These are phyloP conservation scores for Alternaria consortialis DNA, from an alignment of 2,329 filamentous ascomycete species.

Conservation along the genomic window DNA sequence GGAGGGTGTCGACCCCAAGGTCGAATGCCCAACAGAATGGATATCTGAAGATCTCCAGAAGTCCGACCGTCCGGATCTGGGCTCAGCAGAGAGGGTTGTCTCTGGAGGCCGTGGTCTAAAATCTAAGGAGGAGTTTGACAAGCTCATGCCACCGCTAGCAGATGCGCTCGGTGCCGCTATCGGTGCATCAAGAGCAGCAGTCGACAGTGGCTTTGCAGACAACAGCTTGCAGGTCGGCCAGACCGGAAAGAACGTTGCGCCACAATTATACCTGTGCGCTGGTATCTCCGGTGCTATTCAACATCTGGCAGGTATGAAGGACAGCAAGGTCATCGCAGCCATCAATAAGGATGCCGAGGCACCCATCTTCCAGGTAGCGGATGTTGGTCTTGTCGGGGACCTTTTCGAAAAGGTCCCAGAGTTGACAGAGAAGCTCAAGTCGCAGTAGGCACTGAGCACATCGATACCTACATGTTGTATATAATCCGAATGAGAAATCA, in stretches of 20 bases:
- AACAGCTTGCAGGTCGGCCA: constrained; percentile 98
- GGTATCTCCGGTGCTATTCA: constrained; percentile 98
- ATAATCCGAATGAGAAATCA: constrained; percentile 6
- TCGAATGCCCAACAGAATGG: constrained; percentile 80
- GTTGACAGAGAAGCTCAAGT: constrained; percentile 91
- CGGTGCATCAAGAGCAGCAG: constrained; percentile 91
- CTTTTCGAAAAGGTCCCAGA: constrained; percentile 95
- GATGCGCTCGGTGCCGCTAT: constrained; percentile 95
- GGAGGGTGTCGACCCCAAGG: constrained; percentile 85
- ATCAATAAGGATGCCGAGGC: constrained; percentile 99
- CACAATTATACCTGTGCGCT: constrained; percentile 92
- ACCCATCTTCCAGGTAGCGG: constrained; percentile 97
- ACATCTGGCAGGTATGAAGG: constrained; percentile 99
- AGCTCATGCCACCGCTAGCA: constrained; percentile 87
- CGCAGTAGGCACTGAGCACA: constrained; percentile 31
- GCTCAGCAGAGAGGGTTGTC: constrained; percentile 87
- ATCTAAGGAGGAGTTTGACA: constrained; percentile 97
- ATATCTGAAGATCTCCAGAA: constrained; percentile 91
- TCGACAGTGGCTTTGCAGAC: constrained; percentile 97
- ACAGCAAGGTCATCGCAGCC: constrained; percentile 98
- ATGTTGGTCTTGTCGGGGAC: constrained; percentile 94
- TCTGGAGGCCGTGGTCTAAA: constrained; percentile 94
- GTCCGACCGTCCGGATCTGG: constrained; percentile 91
- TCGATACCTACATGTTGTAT: constrained; percentile 21
- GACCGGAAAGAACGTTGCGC: constrained; percentile 98